Evolutionary conservation across 495 filamentous ascomycete species (phyloP).

Genomic region (Podospora sp.): DNA sequence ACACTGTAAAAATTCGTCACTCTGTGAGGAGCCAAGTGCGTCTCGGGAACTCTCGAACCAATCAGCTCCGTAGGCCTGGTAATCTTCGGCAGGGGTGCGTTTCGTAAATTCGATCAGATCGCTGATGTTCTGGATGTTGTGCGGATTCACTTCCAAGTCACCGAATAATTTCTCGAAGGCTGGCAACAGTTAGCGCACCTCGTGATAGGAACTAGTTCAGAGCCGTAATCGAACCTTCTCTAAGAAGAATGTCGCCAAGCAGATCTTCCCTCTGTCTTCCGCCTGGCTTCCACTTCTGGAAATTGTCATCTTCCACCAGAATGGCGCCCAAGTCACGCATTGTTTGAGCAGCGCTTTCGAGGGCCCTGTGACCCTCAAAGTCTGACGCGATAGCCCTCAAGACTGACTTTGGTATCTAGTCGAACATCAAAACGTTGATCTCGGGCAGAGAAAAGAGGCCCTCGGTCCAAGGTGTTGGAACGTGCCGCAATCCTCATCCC

Average conservation of each 20-base stretch:
- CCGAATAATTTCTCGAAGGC: not conserved
- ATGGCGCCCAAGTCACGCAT: not conserved
- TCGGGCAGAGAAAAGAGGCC: not conserved
- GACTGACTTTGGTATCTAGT: not conserved
- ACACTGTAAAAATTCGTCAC: not conserved
- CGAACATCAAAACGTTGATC: not conserved
- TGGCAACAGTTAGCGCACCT: not conserved
- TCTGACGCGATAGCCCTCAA: not conserved
- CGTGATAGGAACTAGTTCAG: too few relatives aligned
- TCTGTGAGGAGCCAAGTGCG: not conserved
- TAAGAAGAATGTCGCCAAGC: not conserved
- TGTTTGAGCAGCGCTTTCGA: not conserved
- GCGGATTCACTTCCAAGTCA: not conserved
- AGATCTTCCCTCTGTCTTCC: not conserved
- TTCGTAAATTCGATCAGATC: constrained; percentile 4
- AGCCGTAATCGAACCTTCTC: not conserved
- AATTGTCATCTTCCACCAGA: not conserved
- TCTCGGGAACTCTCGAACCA: constrained; percentile 4
- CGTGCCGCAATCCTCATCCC: constrained; percentile 4
- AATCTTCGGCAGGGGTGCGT: not conserved
- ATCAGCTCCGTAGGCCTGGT: not conserved
- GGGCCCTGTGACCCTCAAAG: not conserved
- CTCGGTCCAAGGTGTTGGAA: not conserved
- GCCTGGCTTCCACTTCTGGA: not conserved
- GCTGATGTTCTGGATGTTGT: not conserved